Base-by-base conservation (phyloP, 2,329 filamentous ascomycete genomes). In the Aspergillus fijiensis region DNA sequence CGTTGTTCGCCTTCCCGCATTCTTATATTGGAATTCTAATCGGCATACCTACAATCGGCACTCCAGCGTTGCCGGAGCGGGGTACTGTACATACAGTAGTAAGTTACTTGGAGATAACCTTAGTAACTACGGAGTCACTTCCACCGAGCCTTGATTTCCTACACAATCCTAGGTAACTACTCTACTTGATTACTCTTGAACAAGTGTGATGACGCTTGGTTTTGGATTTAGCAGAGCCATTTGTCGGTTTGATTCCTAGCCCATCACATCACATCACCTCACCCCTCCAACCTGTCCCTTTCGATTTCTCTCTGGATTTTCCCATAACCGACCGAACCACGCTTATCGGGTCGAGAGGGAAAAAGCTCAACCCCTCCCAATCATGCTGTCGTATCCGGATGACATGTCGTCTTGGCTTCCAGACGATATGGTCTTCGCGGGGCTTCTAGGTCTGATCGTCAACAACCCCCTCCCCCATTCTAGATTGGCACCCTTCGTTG, bases 261-360 rank as follows among this genome's bases (percentile, higher is more conserved):
- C 42, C 53, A 45, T 55, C 53, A 25, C 16, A 19, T 54, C n/a
- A 33, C n/a, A 35, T 16, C n/a, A 33, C n/a, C 16, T 16, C 42
- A 33, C 12, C 23, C 29, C 27, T 31, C 51, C 47, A 54, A 51
- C 33, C 45, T 49, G 14, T 27, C 45, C 16, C 33, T 60, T 49
- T 29, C 56, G 35, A 55, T 55, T 54, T 65, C 61, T 57, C 21
- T 57, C 45, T 55, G 27, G 42, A 11, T 55, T 54, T 65, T 64
- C 60, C 51, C 35, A 49, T 63, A 64, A 63, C 64, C 64, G 64
- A 66, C 62, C 54, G 60, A 65, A 56, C 60, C 64, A 66, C 62
- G 64, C 63, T 63, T 64, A 65, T 66, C 62, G 52, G 57, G 52
- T 47, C 45, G 49, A 31, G 42, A 50, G 53, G 58, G 16, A 21